phyloP scores from a whole-genome alignment of 2,329 filamentous ascomycete genomes.

The Teratosphaeria epicoccoides region DNA sequence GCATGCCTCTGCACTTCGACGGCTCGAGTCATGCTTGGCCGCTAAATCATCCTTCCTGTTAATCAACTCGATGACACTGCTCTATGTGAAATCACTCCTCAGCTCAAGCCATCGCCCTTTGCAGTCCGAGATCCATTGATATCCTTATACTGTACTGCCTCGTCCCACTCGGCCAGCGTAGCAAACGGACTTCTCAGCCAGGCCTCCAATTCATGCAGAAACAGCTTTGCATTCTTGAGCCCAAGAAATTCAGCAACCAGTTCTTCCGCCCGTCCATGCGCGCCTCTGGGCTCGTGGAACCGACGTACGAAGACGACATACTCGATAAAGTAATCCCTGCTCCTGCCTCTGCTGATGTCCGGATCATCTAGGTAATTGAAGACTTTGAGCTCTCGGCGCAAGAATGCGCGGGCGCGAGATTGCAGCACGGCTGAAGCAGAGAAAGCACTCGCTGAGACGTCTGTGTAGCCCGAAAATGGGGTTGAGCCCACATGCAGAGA shows the following conservation, averaged over 20 bases:
- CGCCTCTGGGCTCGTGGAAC: slow-evolving; percentile 70
- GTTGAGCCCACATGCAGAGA: slow-evolving; percentile 78
- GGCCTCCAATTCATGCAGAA: slow-evolving; percentile 73
- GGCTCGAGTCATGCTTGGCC: too few relatives aligned
- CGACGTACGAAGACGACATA: slow-evolving; percentile 78
- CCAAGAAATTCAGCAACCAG: slow-evolving; percentile 72
- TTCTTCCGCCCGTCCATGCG: slow-evolving; percentile 66
- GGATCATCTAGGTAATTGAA: slow-evolving; percentile 58
- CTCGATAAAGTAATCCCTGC: slow-evolving; percentile 65
- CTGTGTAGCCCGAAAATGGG: slow-evolving; percentile 61
- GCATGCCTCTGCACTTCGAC: too few relatives aligned
- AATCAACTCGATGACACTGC: too few relatives aligned
- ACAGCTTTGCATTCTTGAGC: slow-evolving; percentile 57
- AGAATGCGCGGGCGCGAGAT: slow-evolving; percentile 67
- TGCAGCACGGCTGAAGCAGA: slow-evolving; percentile 54
- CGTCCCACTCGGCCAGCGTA: slow-evolving; percentile 68
- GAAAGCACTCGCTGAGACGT: slow-evolving; percentile 60
- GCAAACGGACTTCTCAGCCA: slow-evolving; percentile 75
- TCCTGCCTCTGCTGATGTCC: slow-evolving; percentile 13
- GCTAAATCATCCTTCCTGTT: too few relatives aligned
- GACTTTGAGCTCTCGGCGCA: slow-evolving; percentile 72
- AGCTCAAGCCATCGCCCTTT: neutral
- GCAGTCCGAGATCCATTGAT: neutral
- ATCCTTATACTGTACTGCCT: slow-evolving; percentile 57
- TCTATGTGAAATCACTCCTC: too few relatives aligned